Conservation (phyloP, 164 flowering plant genomes). For the Euptelea pleiosperma region DNA sequence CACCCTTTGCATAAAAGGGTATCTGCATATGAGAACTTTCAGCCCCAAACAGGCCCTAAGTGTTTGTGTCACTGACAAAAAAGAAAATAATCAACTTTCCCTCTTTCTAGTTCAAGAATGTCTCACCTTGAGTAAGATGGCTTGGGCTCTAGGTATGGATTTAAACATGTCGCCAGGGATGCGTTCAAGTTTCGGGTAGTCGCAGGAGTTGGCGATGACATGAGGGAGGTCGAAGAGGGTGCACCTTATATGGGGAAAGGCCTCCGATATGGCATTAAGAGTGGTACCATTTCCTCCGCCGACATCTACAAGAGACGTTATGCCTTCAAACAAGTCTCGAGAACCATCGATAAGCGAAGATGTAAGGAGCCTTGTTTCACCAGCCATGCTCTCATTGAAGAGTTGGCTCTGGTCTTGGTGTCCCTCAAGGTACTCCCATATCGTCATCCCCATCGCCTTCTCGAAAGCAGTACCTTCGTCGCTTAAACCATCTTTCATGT, state of each 20-base stretch:
- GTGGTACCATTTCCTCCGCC: constrained; percentile 22
- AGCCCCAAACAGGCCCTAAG: too few species aligned
- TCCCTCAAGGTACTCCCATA: constrained; percentile 10
- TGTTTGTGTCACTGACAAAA: too few species aligned
- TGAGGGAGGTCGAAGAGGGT: constrained; percentile 28
- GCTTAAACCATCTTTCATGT: constrained; percentile 5
- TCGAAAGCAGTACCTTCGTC: constrained; percentile 8
- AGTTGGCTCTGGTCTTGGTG: constrained; percentile 8
- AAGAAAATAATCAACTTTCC: too few species aligned
- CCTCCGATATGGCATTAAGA: constrained; percentile 8
- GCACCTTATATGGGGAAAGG: constrained; percentile 13
- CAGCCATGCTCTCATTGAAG: constrained; percentile 15
- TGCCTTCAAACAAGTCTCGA: constrained; percentile 3
- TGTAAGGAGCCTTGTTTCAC: constrained; percentile 9
- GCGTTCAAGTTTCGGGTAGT: constrained; percentile 12
- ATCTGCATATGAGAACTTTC: too few species aligned
- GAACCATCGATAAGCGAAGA: constrained; percentile 6
- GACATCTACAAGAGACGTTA: constrained; percentile 15
- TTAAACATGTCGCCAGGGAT: constrained; percentile 35
- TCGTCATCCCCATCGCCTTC: constrained; percentile 6
- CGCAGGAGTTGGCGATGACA: constrained; percentile 19
- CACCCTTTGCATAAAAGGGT: too few species aligned
- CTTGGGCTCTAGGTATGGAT: constrained; percentile 28
- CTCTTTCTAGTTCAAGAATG: too few species aligned
- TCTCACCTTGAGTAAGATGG: constrained; percentile 34